Conservation (phyloP, 495 filamentous ascomycete genomes). For the Lophiotrema nucula region DNA sequence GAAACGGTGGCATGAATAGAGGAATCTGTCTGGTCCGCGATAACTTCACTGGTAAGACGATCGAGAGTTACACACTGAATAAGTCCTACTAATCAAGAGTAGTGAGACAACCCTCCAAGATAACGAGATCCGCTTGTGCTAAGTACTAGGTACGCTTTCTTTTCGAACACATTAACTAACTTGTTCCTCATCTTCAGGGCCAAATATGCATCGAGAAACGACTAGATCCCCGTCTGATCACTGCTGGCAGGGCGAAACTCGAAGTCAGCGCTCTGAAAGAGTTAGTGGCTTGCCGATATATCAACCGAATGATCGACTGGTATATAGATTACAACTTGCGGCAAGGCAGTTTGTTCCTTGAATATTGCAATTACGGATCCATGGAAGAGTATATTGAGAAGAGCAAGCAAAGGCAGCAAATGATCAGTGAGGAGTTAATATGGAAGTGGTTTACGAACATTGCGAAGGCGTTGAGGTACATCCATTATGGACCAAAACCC, state of each 20-base stretch:
- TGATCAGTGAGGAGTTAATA: not conserved
- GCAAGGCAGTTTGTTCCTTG: slow-evolving; percentile 8
- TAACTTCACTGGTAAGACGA: not conserved
- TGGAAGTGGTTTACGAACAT: slow-evolving; percentile 16
- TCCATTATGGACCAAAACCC: slow-evolving; percentile 4
- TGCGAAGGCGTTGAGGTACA: not conserved
- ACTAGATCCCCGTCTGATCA: no score
- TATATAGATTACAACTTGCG: not conserved
- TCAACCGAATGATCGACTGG: slow-evolving; percentile 3
- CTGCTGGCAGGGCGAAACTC: no score
- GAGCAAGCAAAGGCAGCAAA: not conserved
- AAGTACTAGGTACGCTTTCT: no score
- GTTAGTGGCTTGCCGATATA: not conserved
- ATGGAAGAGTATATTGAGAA: not conserved
- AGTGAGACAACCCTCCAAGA: no score
- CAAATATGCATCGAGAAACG: not conserved
- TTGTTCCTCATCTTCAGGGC: no score
- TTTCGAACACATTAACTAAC: no score
- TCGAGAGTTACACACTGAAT: no score
- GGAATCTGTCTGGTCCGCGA: not conserved
- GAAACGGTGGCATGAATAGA: not conserved
- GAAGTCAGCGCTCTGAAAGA: not conserved
- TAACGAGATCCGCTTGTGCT: no score
- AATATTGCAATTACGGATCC: not conserved
- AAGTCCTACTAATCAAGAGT: no score